A percentile compares a stretch with the other conserved stretches of the same genome.
These are phyloP conservation scores for Helicostylum pulchrum DNA, from an alignment of 192 early-diverging fungal species.

Conservation along the genomic window DNA sequence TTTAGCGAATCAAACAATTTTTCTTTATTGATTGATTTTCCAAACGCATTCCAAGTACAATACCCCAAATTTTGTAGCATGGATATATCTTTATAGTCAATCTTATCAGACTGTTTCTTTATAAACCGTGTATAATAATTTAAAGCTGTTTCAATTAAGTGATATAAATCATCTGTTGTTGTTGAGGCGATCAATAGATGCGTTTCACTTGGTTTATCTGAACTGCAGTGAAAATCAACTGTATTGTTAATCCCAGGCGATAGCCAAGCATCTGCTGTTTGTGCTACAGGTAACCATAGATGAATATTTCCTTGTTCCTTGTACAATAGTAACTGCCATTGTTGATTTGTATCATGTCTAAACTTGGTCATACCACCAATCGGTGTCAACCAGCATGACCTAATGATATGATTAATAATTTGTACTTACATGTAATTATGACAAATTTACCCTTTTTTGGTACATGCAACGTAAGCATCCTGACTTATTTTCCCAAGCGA, in stretches of 20 bases:
- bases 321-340: slow-evolving; percentile 13
- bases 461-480: background rate
- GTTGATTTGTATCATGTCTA: background rate
- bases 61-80: slow-evolving; percentile 10
- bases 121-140: background rate
- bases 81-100: background rate
- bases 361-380: background rate
- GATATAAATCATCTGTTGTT: background rate
- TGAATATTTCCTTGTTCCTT: slow-evolving; percentile 5
- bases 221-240: background rate
- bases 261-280: background rate
- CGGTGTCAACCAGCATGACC: slow-evolving; percentile 12
- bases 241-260: slow-evolving; percentile 1
- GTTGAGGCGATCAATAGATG: slow-evolving; percentile 11
- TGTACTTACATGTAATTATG: no score
- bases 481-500: background rate
- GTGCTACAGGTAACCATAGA: slow-evolving; percentile 8
- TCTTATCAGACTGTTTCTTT: background rate
- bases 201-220: background rate
- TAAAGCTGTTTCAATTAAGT: background rate
- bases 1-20: slow-evolving; percentile 13
- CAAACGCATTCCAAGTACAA: slow-evolving; percentile 26
- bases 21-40: background rate
- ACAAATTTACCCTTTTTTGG: slow-evolving; percentile 2
- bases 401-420: background rate